These are phyloP conservation scores for Chalara sp. DNA, from an alignment of 2,329 filamentous ascomycete species.

Conservation along the genomic window DNA sequence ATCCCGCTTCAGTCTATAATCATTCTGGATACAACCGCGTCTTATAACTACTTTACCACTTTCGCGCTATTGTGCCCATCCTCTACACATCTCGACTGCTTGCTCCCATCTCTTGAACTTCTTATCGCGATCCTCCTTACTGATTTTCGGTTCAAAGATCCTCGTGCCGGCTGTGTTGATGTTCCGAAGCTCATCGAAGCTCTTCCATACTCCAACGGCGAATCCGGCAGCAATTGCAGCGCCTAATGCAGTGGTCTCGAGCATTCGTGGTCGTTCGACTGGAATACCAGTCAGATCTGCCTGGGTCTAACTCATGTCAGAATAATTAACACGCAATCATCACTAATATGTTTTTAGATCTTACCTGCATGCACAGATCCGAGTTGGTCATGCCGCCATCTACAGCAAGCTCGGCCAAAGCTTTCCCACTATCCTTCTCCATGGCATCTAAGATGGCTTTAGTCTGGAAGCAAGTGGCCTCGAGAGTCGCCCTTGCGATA, in stretches of 20 bases:
- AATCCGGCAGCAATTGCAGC: slow-evolving; percentile 80
- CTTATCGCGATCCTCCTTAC: slow-evolving; percentile 30
- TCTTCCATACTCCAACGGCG: slow-evolving; percentile 67
- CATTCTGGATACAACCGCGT: too few relatives aligned
- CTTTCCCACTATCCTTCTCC: slow-evolving; percentile 63
- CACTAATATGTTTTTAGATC: slow-evolving; percentile 33
- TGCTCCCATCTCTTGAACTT: slow-evolving; percentile 49
- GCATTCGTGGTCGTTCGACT: slow-evolving; percentile 72
- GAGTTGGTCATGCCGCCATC: slow-evolving; percentile 70
- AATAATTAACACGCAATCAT: background rate
- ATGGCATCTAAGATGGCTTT: slow-evolving; percentile 68
- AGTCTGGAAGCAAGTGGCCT: slow-evolving; percentile 69
- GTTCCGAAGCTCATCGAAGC: slow-evolving; percentile 63
- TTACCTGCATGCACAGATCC: slow-evolving; percentile 53
- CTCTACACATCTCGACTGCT: slow-evolving; percentile 45
- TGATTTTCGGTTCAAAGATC: slow-evolving; percentile 61
- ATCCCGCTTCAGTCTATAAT: too few relatives aligned
- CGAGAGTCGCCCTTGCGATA: slow-evolving; percentile 64
- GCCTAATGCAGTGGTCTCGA: slow-evolving; percentile 75
- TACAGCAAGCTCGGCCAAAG: slow-evolving; percentile 56
- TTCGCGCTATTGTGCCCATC: slow-evolving; percentile 9
- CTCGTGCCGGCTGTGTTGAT: slow-evolving; percentile 66
- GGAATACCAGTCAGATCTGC: slow-evolving; percentile 74
- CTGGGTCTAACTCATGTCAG: background rate
- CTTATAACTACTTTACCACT: too few relatives aligned